Evolutionary conservation across 2,329 filamentous ascomycete genomes (phyloP), one percentile per base, ranked within the genome.

Genomic region (Paracamarosporium sp.): DNA sequence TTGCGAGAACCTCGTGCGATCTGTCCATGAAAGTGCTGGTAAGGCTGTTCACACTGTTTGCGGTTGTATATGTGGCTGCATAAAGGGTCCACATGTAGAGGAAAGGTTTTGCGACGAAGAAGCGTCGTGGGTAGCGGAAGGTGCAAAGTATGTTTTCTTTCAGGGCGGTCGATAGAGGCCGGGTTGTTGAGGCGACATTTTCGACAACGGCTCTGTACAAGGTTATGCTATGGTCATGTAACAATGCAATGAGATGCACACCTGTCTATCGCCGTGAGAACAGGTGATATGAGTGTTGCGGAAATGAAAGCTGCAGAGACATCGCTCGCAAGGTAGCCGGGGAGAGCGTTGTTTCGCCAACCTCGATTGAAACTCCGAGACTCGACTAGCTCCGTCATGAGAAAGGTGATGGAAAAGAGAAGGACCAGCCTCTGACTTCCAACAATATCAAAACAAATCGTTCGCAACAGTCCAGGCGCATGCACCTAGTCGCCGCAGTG

Each of bases 61-160:
- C 68, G 9, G 68, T 65, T 15, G 65, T 57, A 44, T 70, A 74
- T 27, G 70, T 72, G 5, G 63, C 65, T 5, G 67, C 64, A 45
- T 73, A 74, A 3, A 74, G 57, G 12, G 61, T 64, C 70, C 61
- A 73, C 25, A 73, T 66, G 38, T 68, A 62, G 33, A 69, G 64
- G 52, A 73, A 70, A 1, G 70, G 69, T 33, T 65, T 69, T 24
- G 66, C 60, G 8, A 61, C 60, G 57, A 74, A 65, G 53, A 72
- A 72, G 1, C 56, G 54, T 27, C 56, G 55, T 17, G 66, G 71
- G 31, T 66, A 61, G n/a, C 57, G 63, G 15, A 68, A 58, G 17
- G 68, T 65, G 41, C 60, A 64, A 7, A 67, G 52, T 6, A 69
- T 57, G 20, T 69, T 65, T 1, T 55, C 58, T 35, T 57, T 65